Base-by-base conservation (phyloP, 352 stramenopile species). In the Pythium pyrilobum region DNA sequence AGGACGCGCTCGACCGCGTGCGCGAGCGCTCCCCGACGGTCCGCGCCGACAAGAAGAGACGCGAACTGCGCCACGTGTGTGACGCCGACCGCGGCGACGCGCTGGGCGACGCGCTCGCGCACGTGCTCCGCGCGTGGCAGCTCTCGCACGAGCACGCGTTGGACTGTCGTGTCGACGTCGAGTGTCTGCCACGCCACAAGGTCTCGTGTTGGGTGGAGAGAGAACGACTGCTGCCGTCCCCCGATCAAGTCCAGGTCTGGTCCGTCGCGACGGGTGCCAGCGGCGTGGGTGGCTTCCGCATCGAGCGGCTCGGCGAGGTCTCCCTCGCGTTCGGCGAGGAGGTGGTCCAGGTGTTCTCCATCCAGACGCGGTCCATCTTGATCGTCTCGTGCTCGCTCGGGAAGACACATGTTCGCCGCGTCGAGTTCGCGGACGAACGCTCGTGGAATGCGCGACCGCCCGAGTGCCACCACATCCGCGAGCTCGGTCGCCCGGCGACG, bases 321-420 rank as follows among this genome's bases (percentile, higher is more conserved):
- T 25, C 36, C 27, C 25, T 49, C 3, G 42, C 42, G 3, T 13
- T 37, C 1, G 27, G 27, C 42, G 42, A 49, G 16, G n/a, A 49
- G 42, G 3, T 49, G 10, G n/a, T 49, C 0, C 42, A 37, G 16
- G n/a, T 49, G 1, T 49, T 49, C 42, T 49, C 42, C 4, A 27
- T 49, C 2, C 42, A 49, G 27, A 49, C 42, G n/a, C 42, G 42
- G 15, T 49, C 42, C 5, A 27, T 49, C 25, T n/a, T 49, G 25
- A 27, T 49, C 6, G 42, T 49, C 16, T 49, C 42, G 1, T 49
- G 42, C 15, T 5, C 37, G 15, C 42, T n/a, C 15, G 42, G 37
- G 12, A 57, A 49, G 49, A 57, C 40, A 21, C 15, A 41, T 5
- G 28, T 57, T 13, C 49, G 49, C 38, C 34, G 7, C 11, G 40